These are phyloP conservation scores for Prunus padus DNA, from an alignment of 306 rosid genomes.

Conservation along the genomic window DNA sequence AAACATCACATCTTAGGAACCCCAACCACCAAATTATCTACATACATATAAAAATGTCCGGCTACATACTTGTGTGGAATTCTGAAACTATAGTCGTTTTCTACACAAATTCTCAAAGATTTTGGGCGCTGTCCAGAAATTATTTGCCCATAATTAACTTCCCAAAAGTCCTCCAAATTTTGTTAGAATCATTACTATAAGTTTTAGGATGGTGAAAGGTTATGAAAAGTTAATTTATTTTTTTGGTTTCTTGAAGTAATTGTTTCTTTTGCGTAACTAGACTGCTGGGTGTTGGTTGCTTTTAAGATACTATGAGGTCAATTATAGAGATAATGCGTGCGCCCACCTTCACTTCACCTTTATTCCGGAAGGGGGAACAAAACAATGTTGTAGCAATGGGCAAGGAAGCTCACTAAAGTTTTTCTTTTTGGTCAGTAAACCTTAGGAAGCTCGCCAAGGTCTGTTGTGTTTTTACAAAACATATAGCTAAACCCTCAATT, in stretches of 20 bases:
- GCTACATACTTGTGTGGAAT: neutral
- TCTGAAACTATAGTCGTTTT: neutral
- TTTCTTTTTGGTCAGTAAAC: too few species aligned
- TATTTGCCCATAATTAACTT: neutral
- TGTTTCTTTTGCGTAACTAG: neutral
- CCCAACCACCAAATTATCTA: constrained; percentile 38
- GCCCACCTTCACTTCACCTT: neutral
- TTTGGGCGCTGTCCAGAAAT: neutral
- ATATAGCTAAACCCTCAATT: too few species aligned
- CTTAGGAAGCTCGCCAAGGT: too few species aligned
- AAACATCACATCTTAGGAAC: neutral
- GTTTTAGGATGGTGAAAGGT: too few species aligned
- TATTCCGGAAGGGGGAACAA: neutral
- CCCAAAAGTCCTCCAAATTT: neutral
- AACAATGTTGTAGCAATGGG: neutral
- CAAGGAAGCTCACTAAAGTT: too few species aligned
- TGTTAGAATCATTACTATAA: neutral
- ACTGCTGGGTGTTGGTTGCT: neutral
- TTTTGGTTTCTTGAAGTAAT: neutral
- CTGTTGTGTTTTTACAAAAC: too few species aligned
- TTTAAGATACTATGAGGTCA: neutral
- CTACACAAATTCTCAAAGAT: neutral
- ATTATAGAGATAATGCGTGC: neutral
- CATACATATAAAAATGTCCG: neutral
- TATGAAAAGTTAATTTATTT: neutral